These are phyloP conservation scores for Suillus luteus DNA, from an alignment of 768 basidiomycete species.

Conservation along the genomic window DNA sequence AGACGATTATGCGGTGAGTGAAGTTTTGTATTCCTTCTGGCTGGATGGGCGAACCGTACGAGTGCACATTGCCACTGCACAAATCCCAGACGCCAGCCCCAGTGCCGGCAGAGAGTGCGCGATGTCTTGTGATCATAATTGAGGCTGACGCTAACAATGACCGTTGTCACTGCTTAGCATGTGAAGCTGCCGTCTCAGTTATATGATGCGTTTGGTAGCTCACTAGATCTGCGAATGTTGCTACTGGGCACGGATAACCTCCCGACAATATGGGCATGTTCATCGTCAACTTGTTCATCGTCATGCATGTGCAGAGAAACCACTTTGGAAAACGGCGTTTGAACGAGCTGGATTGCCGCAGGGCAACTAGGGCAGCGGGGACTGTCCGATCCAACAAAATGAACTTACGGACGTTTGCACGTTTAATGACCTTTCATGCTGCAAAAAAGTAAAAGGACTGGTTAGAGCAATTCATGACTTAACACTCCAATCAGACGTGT, in stretches of 20 bases:
- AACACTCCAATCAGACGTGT: conserved; percentile 1
- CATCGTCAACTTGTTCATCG: background rate
- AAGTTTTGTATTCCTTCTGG: conserved; percentile 29
- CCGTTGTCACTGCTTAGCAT: conserved; percentile 20
- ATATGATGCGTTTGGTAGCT: conserved; percentile 21
- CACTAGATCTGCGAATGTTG: conserved; percentile 10
- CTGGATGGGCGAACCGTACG: background rate
- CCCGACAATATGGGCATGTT: background rate
- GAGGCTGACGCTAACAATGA: conserved; percentile 27
- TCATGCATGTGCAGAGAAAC: background rate
- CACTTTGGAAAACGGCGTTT: background rate
- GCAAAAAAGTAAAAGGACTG: background rate
- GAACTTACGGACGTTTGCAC: background rate
- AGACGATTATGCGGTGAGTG: conserved; percentile 28
- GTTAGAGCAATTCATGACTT: background rate
- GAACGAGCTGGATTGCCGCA: background rate
- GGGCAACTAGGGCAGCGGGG: background rate
- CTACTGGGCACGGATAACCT: conserved; percentile 22
- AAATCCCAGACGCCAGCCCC: conserved; percentile 23
- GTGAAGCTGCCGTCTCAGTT: conserved; percentile 5
- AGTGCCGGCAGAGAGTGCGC: conserved; percentile 3
- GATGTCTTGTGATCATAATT: conserved; percentile 20
- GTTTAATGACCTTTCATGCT: background rate
- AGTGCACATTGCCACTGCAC: conserved; percentile 13
- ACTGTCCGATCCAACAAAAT: background rate